Evolutionary conservation across 2,329 filamentous ascomycete genomes (phyloP).

Genomic region (Talaromyces sp.): DNA sequence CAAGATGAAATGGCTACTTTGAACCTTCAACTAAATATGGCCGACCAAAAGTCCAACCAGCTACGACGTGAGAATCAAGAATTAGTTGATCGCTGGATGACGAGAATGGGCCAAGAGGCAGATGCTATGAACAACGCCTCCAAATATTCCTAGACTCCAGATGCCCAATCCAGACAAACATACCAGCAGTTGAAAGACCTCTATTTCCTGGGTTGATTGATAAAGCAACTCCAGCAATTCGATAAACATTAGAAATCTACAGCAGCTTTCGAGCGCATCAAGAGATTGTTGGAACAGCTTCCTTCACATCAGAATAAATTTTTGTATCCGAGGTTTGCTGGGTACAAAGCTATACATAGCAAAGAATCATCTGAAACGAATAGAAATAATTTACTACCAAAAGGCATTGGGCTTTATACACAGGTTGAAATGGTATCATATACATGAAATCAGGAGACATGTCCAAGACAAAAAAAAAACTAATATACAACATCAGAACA

Average conservation of each 20-base stretch:
- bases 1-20: slow-evolving; percentile 92
- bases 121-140: slow-evolving; percentile 76
- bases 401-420: slow-evolving; percentile 10
- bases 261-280: too few relatives aligned
- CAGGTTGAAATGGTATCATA: slow-evolving; percentile 25
- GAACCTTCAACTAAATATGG: slow-evolving; percentile 84
- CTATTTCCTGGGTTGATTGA: not conserved
- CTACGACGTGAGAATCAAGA: slow-evolving; percentile 83
- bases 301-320: not conserved
- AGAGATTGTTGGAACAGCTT: too few relatives aligned
- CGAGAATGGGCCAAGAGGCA: slow-evolving; percentile 80
- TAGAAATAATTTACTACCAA: not conserved
- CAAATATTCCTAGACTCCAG: slow-evolving; percentile 44
- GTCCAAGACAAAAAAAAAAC: slow-evolving; percentile 18
- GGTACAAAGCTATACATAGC: not conserved
- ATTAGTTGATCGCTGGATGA: slow-evolving; percentile 89
- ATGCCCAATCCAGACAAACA: not conserved
- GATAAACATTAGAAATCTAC: not conserved
- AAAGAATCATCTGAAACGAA: not conserved
- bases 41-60: slow-evolving; percentile 73
- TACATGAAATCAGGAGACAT: slow-evolving; percentile 17
- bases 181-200: not conserved
- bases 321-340: not conserved
- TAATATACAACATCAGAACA: slow-evolving; percentile 23
- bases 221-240: too few relatives aligned